Conservation (phyloP, 306 rosid genomes). For the Vicia villosa region DNA sequence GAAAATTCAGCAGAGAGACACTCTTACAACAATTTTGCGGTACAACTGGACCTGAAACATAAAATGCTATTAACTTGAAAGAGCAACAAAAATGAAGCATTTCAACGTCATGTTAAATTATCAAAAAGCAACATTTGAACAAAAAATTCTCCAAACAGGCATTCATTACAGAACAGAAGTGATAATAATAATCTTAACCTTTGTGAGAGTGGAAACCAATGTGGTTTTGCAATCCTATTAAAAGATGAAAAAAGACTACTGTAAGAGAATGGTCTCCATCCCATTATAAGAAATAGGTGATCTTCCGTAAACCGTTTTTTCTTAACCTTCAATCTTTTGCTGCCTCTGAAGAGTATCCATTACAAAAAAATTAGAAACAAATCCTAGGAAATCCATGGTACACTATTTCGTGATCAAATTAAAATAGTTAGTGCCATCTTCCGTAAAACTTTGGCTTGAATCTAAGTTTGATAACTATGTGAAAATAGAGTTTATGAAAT, state of each 20-base stretch:
- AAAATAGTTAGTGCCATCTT: no score
- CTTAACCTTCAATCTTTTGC: not conserved
- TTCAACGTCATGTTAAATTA: conserved; percentile 16
- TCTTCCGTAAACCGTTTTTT: conserved; percentile 3
- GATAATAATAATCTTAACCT: conserved; percentile 48
- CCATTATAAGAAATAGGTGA: conserved; percentile 39
- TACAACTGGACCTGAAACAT: conserved; percentile 26
- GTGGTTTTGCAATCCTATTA: conserved; percentile 39
- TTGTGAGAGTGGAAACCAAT: conserved; percentile 38
- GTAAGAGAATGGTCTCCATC: conserved; percentile 47
- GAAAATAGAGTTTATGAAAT: no score
- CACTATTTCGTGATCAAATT: not conserved
- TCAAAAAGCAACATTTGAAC: no score
- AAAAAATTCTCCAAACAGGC: no score
- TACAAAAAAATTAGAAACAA: not conserved
- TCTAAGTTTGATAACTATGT: not conserved
- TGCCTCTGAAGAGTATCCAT: not conserved
- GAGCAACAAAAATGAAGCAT: conserved; percentile 17
- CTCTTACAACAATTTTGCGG: conserved; percentile 25
- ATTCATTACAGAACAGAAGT: no score
- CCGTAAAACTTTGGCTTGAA: no score
- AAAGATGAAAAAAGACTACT: conserved; percentile 33
- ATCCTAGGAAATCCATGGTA: not conserved
- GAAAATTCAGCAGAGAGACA: conserved; percentile 47
- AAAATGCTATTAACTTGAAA: conserved; percentile 46